Percentiles rank a stretch among this genome's conserved stretches.
These are phyloP conservation scores for Parascedosporium putredinis DNA, from an alignment of 2,329 filamentous ascomycete species.

Conservation along the genomic window DNA sequence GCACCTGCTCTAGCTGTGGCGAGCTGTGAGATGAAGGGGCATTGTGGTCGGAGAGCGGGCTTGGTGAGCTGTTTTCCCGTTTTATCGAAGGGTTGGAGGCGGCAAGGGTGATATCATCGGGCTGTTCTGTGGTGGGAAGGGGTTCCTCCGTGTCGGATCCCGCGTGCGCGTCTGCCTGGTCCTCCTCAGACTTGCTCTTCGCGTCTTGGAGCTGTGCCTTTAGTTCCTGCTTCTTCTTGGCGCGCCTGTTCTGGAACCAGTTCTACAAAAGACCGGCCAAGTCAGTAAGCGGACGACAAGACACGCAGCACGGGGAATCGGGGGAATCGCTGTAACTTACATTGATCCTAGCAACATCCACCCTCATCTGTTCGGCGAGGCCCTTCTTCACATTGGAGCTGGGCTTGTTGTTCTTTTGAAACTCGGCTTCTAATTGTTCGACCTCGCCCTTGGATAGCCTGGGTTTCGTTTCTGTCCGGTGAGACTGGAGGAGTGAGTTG, in stretches of 20 bases:
- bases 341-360: constrained; percentile 55
- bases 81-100: not conserved
- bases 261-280: constrained; percentile 36
- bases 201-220: constrained; percentile 35
- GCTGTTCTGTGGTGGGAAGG: not conserved
- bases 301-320: too few species aligned
- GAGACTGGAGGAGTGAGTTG: constrained; percentile 4
- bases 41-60: not conserved
- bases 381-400: constrained; percentile 51
- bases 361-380: constrained; percentile 49
- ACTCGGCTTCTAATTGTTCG: constrained; percentile 48
- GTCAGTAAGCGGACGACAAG: not conserved
- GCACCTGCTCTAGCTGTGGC: not conserved
- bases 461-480: constrained; percentile 35
- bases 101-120: not conserved
- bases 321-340: constrained; percentile 26
- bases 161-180: not conserved
- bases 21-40: not conserved
- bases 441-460: constrained; percentile 49
- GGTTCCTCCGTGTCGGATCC: not conserved
- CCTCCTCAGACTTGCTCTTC: constrained; percentile 3
- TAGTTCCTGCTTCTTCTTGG: constrained; percentile 54
- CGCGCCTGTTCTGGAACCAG: constrained; percentile 59
- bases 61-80: constrained; percentile 1
- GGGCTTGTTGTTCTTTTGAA: constrained; percentile 54